Percentiles rank a stretch among this genome's conserved stretches.
Conservation (phyloP, 805 yeast species). For the Metschnikowia arizonensis region DNA sequence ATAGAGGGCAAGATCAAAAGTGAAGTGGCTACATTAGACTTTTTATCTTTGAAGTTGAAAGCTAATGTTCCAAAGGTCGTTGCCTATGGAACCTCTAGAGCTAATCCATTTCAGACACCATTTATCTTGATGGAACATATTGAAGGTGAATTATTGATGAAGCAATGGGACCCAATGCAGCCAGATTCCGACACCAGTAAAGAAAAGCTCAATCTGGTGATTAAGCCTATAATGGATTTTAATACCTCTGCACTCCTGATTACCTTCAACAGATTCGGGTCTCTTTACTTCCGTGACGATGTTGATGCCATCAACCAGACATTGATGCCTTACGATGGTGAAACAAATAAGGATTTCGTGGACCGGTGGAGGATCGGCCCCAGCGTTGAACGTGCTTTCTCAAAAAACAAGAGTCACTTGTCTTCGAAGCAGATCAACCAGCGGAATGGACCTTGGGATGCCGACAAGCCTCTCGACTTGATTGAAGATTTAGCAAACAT, state of each 20-base stretch:
- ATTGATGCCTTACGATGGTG: conserved; percentile 57
- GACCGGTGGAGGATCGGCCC: conserved; percentile 90
- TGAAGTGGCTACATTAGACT: conserved; percentile 94
- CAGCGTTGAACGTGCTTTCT: conserved; percentile 72
- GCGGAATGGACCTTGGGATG: conserved; percentile 75
- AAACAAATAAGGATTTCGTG: conserved; percentile 47
- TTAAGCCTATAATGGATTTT: conserved; percentile 70
- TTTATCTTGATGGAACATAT: conserved; percentile 77
- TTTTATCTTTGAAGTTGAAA: conserved; percentile 58
- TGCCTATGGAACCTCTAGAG: conserved; percentile 56
- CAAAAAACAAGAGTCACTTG: conserved; percentile 60
- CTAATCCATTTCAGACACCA: conserved; percentile 67
- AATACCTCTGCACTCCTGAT: conserved; percentile 51
- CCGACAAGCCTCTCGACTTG: conserved; percentile 54
- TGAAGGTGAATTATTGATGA: conserved; percentile 81
- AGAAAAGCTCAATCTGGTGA: conserved; percentile 51
- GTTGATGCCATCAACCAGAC: conserved; percentile 43
- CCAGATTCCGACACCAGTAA: conserved; percentile 48
- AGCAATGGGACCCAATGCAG: conserved; percentile 81
- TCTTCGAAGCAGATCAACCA: conserved; percentile 46
- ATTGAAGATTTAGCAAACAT: conserved; percentile 60
- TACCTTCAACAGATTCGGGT: conserved; percentile 72
- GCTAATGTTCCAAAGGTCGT: conserved; percentile 70
- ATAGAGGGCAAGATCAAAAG: conserved; percentile 68
- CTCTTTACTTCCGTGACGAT: conserved; percentile 75